These are phyloP conservation scores for Venustampulla echinocandica DNA, from an alignment of 495 filamentous ascomycete species.

Conservation along the genomic window DNA sequence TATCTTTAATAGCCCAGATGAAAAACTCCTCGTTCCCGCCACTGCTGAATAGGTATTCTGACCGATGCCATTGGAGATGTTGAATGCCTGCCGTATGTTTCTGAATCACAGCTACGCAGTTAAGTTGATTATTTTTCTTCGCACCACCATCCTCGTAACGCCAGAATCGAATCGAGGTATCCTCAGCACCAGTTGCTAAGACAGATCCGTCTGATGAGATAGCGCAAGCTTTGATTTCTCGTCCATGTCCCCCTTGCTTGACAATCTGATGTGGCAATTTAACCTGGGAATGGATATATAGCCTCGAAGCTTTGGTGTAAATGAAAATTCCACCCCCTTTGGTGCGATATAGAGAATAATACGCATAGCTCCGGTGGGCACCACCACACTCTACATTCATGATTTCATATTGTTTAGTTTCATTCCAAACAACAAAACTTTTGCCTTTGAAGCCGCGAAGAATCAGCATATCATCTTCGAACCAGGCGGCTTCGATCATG, in stretches of 20 bases:
- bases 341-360: constrained; percentile 32
- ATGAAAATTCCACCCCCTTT: constrained; percentile 30
- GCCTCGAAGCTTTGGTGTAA: constrained; percentile 46
- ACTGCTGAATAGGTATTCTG: constrained; percentile 68
- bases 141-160: constrained; percentile 11
- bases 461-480: constrained; percentile 46
- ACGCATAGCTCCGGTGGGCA: constrained; percentile 63
- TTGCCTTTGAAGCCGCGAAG: constrained; percentile 75
- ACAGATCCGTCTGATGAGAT: constrained; percentile 34
- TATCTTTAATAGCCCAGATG: constrained; percentile 58
- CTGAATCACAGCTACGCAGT: constrained; percentile 53
- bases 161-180: constrained; percentile 74
- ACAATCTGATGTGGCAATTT: constrained; percentile 43
- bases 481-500: constrained; percentile 59
- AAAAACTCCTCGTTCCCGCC: constrained; percentile 84
- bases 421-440: constrained; percentile 73
- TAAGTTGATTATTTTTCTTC: constrained; percentile 24
- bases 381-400: constrained; percentile 72
- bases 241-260: constrained; percentile 66
- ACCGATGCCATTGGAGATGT: constrained; percentile 64
- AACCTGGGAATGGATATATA: constrained; percentile 43
- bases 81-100: constrained; percentile 80
- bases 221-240: constrained; percentile 79
- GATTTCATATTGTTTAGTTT: constrained; percentile 53
- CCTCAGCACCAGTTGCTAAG: constrained; percentile 82